phyloP scores from a whole-genome alignment of 768 basidiomycete genomes.

The Mycena sanguinolenta region DNA sequence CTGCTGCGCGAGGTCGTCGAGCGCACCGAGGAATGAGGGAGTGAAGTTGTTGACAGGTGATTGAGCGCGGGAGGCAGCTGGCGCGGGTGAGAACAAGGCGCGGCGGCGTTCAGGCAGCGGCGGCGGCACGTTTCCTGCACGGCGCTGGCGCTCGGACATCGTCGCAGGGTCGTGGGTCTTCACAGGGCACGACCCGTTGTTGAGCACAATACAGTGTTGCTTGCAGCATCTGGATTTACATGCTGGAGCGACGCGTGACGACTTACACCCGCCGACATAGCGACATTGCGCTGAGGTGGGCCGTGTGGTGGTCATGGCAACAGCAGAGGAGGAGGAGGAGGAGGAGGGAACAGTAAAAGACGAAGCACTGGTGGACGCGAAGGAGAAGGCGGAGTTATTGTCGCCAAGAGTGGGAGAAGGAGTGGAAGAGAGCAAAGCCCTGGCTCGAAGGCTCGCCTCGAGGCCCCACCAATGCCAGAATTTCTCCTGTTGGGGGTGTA shows the following conservation, averaged over 20 bases:
- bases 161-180: neutral
- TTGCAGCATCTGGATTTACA: neutral
- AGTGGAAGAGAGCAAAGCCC: too few species aligned
- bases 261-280: neutral
- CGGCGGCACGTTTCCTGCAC: neutral
- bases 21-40: too few species aligned
- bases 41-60: neutral
- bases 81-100: too few species aligned
- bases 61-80: too few species aligned
- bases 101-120: neutral
- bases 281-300: neutral
- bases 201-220: neutral
- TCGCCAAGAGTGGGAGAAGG: too few species aligned
- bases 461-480: neutral
- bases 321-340: too few species aligned
- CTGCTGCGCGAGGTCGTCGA: too few species aligned
- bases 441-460: neutral
- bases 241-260: neutral
- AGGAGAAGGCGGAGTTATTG: too few species aligned
- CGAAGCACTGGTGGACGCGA: too few species aligned
- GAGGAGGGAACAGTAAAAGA: neutral
- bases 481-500: neutral
- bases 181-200: neutral
- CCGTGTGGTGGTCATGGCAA: neutral
- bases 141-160: neutral